Conservation (phyloP, 2,329 filamentous ascomycete species). For the Emergomyces orientalis region DNA sequence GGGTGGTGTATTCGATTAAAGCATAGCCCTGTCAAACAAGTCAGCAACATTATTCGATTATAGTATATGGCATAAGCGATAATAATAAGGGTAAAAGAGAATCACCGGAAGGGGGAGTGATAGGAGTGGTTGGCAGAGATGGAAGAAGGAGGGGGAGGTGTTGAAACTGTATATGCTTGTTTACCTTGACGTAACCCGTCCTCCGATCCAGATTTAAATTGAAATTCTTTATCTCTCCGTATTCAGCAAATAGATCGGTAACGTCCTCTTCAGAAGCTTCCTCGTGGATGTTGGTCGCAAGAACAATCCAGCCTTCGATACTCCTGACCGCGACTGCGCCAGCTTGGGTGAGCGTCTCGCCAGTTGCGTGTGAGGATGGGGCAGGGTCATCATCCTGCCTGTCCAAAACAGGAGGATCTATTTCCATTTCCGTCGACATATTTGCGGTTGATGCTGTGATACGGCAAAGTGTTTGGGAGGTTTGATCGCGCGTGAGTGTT, state of each 20-base stretch:
- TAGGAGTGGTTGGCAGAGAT: background rate
- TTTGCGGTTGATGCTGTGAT: slow-evolving; percentile 4
- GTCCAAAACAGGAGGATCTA: slow-evolving; percentile 31
- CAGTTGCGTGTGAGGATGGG: slow-evolving; percentile 24
- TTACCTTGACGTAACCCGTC: slow-evolving; percentile 59
- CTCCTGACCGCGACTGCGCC: slow-evolving; percentile 52
- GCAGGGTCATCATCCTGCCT: slow-evolving; percentile 23
- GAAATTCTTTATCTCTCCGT: slow-evolving; percentile 58
- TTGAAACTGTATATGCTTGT: slow-evolving; percentile 12
- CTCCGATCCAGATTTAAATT: slow-evolving; percentile 57
- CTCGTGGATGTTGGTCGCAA: slow-evolving; percentile 61
- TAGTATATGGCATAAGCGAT: background rate
- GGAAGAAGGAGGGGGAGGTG: background rate
- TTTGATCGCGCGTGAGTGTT: background rate
- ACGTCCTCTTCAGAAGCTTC: slow-evolving; percentile 60
- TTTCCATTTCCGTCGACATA: slow-evolving; percentile 41
- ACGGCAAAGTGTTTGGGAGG: background rate
- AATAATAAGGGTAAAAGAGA: background rate
- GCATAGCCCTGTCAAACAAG: slow-evolving; percentile 49
- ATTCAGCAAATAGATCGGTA: slow-evolving; percentile 56
- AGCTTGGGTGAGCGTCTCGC: slow-evolving; percentile 37
- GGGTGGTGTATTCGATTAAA: slow-evolving; percentile 56
- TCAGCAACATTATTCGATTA: background rate
- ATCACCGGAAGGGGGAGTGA: background rate
- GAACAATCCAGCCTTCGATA: slow-evolving; percentile 61